A percentile compares a stretch with the other conserved stretches of the same genome.
These are phyloP conservation scores for Diaporthe amygdali DNA, from an alignment of 2,329 filamentous ascomycete genomes.

Conservation along the genomic window DNA sequence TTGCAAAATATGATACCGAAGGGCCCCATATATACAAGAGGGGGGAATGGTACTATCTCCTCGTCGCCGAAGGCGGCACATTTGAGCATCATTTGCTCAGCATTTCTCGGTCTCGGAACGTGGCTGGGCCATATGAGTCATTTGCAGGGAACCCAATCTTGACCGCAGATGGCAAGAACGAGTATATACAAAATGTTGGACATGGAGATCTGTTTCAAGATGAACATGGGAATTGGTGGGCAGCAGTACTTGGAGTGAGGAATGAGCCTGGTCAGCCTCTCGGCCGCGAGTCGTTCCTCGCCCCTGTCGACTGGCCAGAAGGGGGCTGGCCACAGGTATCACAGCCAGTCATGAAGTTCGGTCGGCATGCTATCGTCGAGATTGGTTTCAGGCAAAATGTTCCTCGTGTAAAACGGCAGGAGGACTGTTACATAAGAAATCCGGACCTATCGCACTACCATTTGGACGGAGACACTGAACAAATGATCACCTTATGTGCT, in stretches of 20 bases:
- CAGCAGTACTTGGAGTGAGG: conserved; percentile 18
- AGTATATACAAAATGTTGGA: conserved; percentile 49
- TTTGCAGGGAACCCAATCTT: conserved; percentile 50
- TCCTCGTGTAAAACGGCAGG: not conserved
- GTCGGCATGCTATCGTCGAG: not conserved
- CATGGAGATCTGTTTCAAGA: conserved; percentile 53
- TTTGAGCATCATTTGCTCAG: conserved; percentile 45
- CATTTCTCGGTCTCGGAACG: conserved; percentile 45
- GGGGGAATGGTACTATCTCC: conserved; percentile 50
- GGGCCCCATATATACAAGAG: conserved; percentile 49
- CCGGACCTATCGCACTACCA: not conserved
- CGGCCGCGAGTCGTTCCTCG: not conserved
- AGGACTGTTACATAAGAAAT: not conserved
- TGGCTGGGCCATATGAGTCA: conserved; percentile 49
- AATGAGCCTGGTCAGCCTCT: not conserved
- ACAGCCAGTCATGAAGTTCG: not conserved
- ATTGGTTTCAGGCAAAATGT: too few relatives aligned
- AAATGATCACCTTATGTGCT: not conserved
- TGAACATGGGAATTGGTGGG: conserved; percentile 56
- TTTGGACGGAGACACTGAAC: not conserved
- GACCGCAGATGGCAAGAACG: conserved; percentile 42
- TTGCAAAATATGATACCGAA: conserved; percentile 46
- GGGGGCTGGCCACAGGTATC: not conserved
- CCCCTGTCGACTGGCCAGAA: not conserved
- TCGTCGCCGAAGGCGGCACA: conserved; percentile 53